Base-by-base conservation (phyloP, 1,284 basidiomycete genomes). In the Coniferiporia sulphurascens region DNA sequence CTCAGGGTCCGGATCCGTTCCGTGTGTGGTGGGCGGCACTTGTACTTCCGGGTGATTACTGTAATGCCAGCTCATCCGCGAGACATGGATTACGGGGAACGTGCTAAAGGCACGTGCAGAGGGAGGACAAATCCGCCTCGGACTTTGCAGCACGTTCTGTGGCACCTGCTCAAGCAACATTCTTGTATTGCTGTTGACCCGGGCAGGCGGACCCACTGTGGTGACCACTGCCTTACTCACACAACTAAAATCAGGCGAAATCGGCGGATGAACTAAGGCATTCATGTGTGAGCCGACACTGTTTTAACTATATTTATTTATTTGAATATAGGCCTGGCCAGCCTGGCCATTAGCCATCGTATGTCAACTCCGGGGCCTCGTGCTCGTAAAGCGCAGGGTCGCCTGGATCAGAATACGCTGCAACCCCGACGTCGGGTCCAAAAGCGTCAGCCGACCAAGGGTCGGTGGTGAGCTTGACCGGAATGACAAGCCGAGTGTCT, bases 381-480 rank as follows among this genome's bases (percentile, higher is more conserved):
- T 59, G 52, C 13, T 59, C 58, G 35, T 61, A 48, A 21, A 60
- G 19, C 5, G 38, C 48, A 19, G 59, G 59, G 44, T 61, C 59
- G n/a, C 55, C 50, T 32, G 49, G 51, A 44, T 61, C 59, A 6
- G 55, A 52, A 51, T 61, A 57, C 1, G 48, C 59, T n/a, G 55
- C 55, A 12, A 48, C 44, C 3, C 59, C 59, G 17, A 57, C 43
- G 12, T 61, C 59, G 12, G 55, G 50, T 13, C 59, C 59, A 54
- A 41, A 61, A 1, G 52, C 66, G 46, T 81, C 78, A n/a, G 73
- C 67, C 44, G 70, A 73, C 79, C 80, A 87, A 4, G 76, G 68
- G 65, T 89, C 85, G 2, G 87, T 89, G 4, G 81, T 79, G n/a
- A 89, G 71, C n/a, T 80, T 80, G 27, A 89, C 71, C 10, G 86